Evolutionary conservation across 768 basidiomycete genomes (phyloP).

Genomic region (Pleurotus giganteus): DNA sequence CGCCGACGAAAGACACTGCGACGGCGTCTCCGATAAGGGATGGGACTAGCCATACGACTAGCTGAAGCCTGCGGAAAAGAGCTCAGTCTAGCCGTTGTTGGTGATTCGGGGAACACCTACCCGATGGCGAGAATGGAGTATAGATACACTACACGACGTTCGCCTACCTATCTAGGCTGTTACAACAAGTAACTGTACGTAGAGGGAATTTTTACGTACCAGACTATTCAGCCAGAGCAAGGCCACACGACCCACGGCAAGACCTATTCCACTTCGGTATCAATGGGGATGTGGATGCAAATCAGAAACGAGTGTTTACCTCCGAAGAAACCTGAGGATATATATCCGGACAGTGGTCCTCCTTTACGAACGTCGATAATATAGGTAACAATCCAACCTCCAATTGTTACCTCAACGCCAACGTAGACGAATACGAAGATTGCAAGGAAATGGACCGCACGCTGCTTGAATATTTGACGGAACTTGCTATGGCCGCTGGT

Average conservation of each 20-base stretch:
- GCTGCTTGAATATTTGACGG: conserved; percentile 49
- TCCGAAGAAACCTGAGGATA: conserved; percentile 57
- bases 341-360: conserved; percentile 50
- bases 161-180: conserved; percentile 42
- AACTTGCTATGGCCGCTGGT: conserved; percentile 37
- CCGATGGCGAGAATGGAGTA: conserved; percentile 51
- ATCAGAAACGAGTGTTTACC: conserved; percentile 29
- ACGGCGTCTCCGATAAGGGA: conserved; percentile 64
- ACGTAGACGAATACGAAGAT: conserved; percentile 67
- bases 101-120: conserved; percentile 24
- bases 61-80: conserved; percentile 44
- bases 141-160: conserved; percentile 49
- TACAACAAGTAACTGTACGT: background rate
- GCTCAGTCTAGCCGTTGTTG: background rate
- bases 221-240: conserved; percentile 56
- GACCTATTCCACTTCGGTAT: conserved; percentile 32
- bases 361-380: conserved; percentile 41
- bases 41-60: conserved; percentile 69
- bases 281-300: background rate
- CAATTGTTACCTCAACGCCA: conserved; percentile 63
- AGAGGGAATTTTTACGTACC: conserved; percentile 24
- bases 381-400: conserved; percentile 71
- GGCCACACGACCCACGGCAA: conserved; percentile 53
- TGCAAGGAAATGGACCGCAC: conserved; percentile 59
- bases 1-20: conserved; percentile 60